phyloP scores from a whole-genome alignment of 2,329 filamentous ascomycete genomes.

The Lachnellula occidentalis region DNA sequence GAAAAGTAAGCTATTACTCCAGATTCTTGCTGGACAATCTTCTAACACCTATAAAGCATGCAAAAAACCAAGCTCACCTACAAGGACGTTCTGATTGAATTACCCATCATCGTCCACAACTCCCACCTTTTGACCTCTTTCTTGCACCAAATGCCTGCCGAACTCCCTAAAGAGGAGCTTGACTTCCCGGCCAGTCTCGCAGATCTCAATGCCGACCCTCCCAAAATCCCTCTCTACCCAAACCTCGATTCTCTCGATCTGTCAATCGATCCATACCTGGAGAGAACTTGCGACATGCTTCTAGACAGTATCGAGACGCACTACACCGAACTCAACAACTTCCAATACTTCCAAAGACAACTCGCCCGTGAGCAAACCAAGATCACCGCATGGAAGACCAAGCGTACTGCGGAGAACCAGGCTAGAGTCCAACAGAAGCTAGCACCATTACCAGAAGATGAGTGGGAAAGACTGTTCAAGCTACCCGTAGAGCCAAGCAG shows the following conservation, averaged over 20 bases:
- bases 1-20: slow-evolving; percentile 64
- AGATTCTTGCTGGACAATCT: not conserved
- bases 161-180: slow-evolving; percentile 60
- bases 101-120: slow-evolving; percentile 89
- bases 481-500: slow-evolving; percentile 90
- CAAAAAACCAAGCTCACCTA: slow-evolving; percentile 92
- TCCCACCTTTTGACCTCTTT: slow-evolving; percentile 94
- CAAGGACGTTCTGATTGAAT: slow-evolving; percentile 87
- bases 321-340: slow-evolving; percentile 99
- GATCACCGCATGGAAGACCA: slow-evolving; percentile 93
- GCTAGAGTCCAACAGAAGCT: slow-evolving; percentile 83
- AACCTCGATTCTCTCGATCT: slow-evolving; percentile 84
- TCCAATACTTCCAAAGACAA: slow-evolving; percentile 94
- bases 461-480: slow-evolving; percentile 98
- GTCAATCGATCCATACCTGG: slow-evolving; percentile 92
- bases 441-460: slow-evolving; percentile 82
- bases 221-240: slow-evolving; percentile 66
- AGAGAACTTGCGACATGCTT: slow-evolving; percentile 95
- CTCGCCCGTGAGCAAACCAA: slow-evolving; percentile 91
- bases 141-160: slow-evolving; percentile 80
- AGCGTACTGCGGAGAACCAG: slow-evolving; percentile 94
- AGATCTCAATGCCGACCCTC: slow-evolving; percentile 64
- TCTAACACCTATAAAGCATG: slow-evolving; percentile 50
- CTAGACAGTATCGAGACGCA: slow-evolving; percentile 96
- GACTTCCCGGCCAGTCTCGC: slow-evolving; percentile 73